A percentile compares a stretch with the other conserved stretches of the same genome.
Evolutionary conservation across 495 filamentous ascomycete genomes (phyloP).

Genomic region (Echria macrotheca): DNA sequence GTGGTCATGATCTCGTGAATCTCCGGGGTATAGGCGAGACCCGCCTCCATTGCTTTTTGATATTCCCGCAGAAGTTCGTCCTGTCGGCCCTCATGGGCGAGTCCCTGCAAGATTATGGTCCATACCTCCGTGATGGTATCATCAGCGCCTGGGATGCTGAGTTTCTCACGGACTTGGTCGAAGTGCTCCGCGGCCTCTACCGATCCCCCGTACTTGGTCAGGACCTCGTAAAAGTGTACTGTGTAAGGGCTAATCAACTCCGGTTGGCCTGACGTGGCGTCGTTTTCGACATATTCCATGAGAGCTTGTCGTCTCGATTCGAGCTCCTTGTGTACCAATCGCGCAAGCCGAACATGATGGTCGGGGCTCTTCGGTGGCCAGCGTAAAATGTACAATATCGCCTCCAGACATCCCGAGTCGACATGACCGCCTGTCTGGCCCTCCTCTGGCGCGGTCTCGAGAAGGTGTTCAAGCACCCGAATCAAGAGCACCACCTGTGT

Average conservation of each 20-base stretch:
- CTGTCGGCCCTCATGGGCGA: slow-evolving; percentile 54
- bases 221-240: no score
- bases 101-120: slow-evolving; percentile 57
- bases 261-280: no score
- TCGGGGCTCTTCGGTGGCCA: no score
- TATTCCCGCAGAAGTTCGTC: slow-evolving; percentile 16
- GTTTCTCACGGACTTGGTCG: slow-evolving; percentile 32
- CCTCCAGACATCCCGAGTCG: no score
- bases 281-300: no score
- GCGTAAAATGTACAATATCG: no score
- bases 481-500: slow-evolving; percentile 58
- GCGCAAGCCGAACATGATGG: slow-evolving; percentile 51
- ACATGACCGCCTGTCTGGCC: slow-evolving; percentile 38
- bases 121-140: slow-evolving; percentile 44
- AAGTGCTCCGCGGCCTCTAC: slow-evolving; percentile 52
- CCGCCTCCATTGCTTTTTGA: slow-evolving; percentile 26
- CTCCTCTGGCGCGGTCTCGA: slow-evolving; percentile 31
- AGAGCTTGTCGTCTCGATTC: slow-evolving; percentile 34
- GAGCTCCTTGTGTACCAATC: slow-evolving; percentile 51
- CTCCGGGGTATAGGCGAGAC: slow-evolving; percentile 27
- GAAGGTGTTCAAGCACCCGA: slow-evolving; percentile 55
- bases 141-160: no score
- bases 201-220: slow-evolving; percentile 55
- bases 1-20: slow-evolving; percentile 46
- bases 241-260: no score